Base-by-base conservation (phyloP, 768 basidiomycete genomes). In the Astraeus odoratus region DNA sequence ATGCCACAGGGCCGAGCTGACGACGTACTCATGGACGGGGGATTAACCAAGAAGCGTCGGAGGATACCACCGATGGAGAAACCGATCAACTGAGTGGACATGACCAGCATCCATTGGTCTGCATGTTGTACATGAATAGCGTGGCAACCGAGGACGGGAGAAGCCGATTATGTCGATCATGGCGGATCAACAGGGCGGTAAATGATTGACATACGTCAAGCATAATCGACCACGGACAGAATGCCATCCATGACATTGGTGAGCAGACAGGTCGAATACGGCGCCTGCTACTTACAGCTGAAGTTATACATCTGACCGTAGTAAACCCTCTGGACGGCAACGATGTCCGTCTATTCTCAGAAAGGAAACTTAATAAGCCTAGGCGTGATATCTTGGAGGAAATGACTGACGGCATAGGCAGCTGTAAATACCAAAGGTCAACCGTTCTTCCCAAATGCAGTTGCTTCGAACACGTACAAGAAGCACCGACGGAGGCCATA, bases 1-100 rank as follows among this genome's bases (percentile, higher is more conserved):
- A 80, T 71, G 3, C 23, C 9, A 26, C 26, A 18, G 20, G 42
- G 2, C 4, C 16, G 15, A 26, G 42, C 30, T 30, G 36, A 35
- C 26, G 15, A n/a, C 64, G 46, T 55, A 75, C 75, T 79, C 77
- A 78, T 79, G 6, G 77, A 77, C 3, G 74, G 76, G 16, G 75
- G 81, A 12, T 68, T 63, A 25, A 82, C 80, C 8, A 82, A 70
- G 59, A 80, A 80, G 33, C 79, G 72, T 33, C 76, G 72, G 8
- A 74, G 68, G 46, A 80, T 63, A 20, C 80, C 80, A 5, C 39
- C 39, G 8, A 41, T 29, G 13, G 39, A 77, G 51, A 76, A 77
- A 7, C 82, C 77, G 41, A 86, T 76, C 33, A 86, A 59, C 54
- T 88, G 85, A 0, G 85, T 86, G 12, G 81, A 84, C 74, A 81